Evolutionary conservation across 1,284 basidiomycete species (phyloP), one percentile per base, ranked within the genome.

Genomic region (Ceratobasidium sp.): DNA sequence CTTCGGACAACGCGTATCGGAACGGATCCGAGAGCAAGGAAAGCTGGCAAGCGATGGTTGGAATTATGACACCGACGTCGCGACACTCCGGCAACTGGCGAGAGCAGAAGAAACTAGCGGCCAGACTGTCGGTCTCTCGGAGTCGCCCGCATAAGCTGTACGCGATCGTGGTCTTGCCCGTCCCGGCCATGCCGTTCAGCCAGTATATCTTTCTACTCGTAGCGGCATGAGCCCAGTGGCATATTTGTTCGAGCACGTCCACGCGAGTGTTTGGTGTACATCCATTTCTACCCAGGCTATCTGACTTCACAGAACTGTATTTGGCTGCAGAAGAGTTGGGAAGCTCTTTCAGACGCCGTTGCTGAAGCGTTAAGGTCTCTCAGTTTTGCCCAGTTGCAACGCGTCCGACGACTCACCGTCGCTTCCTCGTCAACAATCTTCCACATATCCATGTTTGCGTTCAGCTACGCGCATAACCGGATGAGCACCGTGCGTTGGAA

Each of bases 101-200:
- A 33, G 56, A 31, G 28, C 56, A 60, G 56, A 60, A 60, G 28
- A 60, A 60, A 31, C 56, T 61, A 13, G 58, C 58, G 6, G 33
- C 58, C 20, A 61, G 33, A 8, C n/a, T 39, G 31, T 20, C 58
- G 33, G 58, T 15, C 1, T 3, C 4, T 7, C 37, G 15, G 28
- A 61, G 58, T 11, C 20, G 15, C 33, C 20, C 58, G 58, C 58
- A 61, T 10, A 61, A 39, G 37, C 58, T 61, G 26, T 61, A 39
- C 13, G 51, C 26, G 23, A 53, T 53, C 7, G 51, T 2, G 8
- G 51, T 53, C 23, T 53, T 53, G 23, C 51, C 51, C 0, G 51
- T 53, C 3, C 51, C 51, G 8, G 51, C 51, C 26, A 53, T 17
- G 49, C 49, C 49, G 49, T 51, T 51, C 0, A 51, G 49, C 49